These are phyloP conservation scores for Aspergillus sclerotioniger DNA, from an alignment of 495 filamentous ascomycete species.

Conservation along the genomic window DNA sequence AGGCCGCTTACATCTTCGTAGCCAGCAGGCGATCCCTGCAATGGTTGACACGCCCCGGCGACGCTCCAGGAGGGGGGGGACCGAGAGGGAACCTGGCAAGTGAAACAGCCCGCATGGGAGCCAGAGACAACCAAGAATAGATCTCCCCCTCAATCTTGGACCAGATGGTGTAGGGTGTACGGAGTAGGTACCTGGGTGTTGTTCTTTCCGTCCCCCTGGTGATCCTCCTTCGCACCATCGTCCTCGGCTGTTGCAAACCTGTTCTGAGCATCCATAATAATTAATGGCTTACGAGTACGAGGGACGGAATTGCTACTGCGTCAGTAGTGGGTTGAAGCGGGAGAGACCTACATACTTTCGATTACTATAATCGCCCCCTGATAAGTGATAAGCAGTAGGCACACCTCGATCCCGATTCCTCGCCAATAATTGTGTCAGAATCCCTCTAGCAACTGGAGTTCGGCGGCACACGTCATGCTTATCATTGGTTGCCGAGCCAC, in stretches of 20 bases:
- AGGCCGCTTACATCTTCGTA: slow-evolving; percentile 1
- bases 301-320: too few species aligned
- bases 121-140: slow-evolving; percentile 7
- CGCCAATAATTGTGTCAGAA: not conserved
- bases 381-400: not conserved
- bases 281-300: not conserved
- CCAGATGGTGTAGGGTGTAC: too few species aligned
- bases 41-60: slow-evolving; percentile 14
- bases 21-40: slow-evolving; percentile 9
- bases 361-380: not conserved
- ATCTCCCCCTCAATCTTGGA: not conserved
- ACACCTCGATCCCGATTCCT: not conserved
- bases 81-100: not conserved
- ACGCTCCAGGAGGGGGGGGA: slow-evolving; percentile 3
- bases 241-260: not conserved
- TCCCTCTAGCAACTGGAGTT: not conserved
- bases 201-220: not conserved
- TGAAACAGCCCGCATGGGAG: slow-evolving; percentile 12
- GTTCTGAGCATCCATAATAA: not conserved
- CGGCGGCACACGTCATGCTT: slow-evolving; percentile 6
- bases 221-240: slow-evolving; percentile 1
- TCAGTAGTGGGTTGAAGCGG: too few species aligned
- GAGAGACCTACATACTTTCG: too few species aligned
- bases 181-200: too few species aligned
- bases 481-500: not conserved